A percentile compares a stretch with the other conserved stretches of the same genome.
Evolutionary conservation across 352 stramenopile species (phyloP).

Genomic region (Phytophthora tentaculata): DNA sequence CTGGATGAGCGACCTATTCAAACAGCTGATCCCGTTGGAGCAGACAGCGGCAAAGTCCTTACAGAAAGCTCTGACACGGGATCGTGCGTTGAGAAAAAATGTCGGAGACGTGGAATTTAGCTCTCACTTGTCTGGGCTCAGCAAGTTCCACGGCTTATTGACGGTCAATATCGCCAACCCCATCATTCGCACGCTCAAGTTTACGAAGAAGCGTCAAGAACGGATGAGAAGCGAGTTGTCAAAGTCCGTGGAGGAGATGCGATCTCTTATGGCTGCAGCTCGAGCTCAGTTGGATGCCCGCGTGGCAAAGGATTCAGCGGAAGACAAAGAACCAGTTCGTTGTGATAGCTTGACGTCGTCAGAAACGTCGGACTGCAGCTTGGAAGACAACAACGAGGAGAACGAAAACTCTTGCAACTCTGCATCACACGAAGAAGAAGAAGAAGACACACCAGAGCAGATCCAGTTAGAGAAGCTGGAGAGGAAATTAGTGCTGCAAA

Average conservation of each 20-base stretch:
- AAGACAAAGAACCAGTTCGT: conserved; percentile 12
- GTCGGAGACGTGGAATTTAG: conserved; percentile 15
- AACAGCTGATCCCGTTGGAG: conserved; percentile 43
- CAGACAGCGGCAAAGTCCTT: conserved; percentile 44
- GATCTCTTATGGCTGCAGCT: conserved; percentile 25
- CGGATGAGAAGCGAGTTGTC: conserved; percentile 50
- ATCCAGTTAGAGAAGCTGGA: conserved; percentile 35
- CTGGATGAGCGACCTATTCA: conserved; percentile 58
- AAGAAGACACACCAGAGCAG: conserved; percentile 25
- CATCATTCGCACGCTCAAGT: conserved; percentile 59
- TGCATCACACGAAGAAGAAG: conserved; percentile 23
- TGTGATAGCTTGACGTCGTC: conserved; percentile 30
- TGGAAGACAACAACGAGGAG: conserved; percentile 28
- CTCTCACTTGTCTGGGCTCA: conserved; percentile 32
- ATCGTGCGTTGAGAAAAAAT: conserved; percentile 4
- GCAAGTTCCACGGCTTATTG: conserved; percentile 45
- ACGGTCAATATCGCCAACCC: conserved; percentile 53
- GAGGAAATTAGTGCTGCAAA: conserved; percentile 38
- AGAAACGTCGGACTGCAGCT: conserved; percentile 21
- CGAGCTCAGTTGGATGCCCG: conserved; percentile 16
- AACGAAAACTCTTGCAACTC: neutral
- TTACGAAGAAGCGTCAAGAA: conserved; percentile 55
- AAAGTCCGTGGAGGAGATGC: conserved; percentile 44
- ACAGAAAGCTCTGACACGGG: conserved; percentile 27
- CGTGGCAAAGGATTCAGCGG: neutral